These are phyloP conservation scores for Ceratocystiopsis minuta DNA, from an alignment of 2,329 filamentous ascomycete genomes.

Conservation along the genomic window DNA sequence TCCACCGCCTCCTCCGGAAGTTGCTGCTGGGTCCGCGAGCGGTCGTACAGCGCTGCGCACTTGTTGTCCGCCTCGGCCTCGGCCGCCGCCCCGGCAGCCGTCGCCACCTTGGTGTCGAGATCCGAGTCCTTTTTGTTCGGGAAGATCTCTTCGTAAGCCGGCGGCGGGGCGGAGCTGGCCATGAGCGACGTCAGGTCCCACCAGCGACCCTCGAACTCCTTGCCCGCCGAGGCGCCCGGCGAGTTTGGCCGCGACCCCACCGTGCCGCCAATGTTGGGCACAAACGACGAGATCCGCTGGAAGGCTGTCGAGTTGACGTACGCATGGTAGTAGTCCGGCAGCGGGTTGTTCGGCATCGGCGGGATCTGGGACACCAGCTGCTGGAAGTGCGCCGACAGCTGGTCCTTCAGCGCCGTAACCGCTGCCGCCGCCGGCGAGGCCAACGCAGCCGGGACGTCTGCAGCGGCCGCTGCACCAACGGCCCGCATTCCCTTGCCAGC, in stretches of 20 bases:
- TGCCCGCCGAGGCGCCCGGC: constrained; percentile 17
- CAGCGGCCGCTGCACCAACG: constrained; percentile 8
- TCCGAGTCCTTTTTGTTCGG: constrained; percentile 17
- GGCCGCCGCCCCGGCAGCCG: constrained; percentile 37
- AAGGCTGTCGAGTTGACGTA: constrained; percentile 43
- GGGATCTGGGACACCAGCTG: constrained; percentile 47
- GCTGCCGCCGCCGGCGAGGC: constrained; percentile 42
- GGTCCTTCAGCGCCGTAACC: constrained; percentile 54
- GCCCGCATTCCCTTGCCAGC: too few species aligned
- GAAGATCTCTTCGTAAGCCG: constrained; percentile 66
- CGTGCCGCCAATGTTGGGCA: constrained; percentile 40
- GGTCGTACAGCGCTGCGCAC: constrained; percentile 34
- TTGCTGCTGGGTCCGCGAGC: background rate
- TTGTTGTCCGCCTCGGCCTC: constrained; percentile 42
- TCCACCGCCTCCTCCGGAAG: background rate
- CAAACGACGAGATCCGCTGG: constrained; percentile 52
- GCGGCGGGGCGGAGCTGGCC: constrained; percentile 37
- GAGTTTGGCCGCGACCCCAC: constrained; percentile 26
- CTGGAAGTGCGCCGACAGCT: constrained; percentile 38
- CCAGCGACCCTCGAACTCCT: constrained; percentile 39
- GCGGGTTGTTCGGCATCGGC: constrained; percentile 18
- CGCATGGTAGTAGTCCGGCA: constrained; percentile 50
- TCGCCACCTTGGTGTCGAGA: constrained; percentile 36
- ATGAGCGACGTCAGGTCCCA: constrained; percentile 45
- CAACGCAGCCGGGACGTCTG: constrained; percentile 17